Evolutionary conservation across 345 rosid genomes (phyloP).

Genomic region (Combretum micranthum): DNA sequence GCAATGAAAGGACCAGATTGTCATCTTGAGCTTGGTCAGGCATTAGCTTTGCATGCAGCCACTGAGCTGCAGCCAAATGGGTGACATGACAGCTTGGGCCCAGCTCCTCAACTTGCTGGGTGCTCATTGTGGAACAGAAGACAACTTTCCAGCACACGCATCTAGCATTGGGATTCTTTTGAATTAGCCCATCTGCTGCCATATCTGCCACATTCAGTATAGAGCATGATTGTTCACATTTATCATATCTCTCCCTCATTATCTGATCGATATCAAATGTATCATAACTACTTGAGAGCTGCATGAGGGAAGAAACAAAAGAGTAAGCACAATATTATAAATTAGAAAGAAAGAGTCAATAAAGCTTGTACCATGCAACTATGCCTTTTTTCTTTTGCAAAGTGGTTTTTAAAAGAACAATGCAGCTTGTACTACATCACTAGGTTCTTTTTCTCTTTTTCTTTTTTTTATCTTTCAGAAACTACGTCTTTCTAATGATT

Average conservation of each 20-base stretch:
- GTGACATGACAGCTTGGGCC: constrained; percentile 17
- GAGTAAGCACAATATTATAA: neutral
- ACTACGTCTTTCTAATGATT: too few relatives aligned
- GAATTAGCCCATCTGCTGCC: constrained; percentile 33
- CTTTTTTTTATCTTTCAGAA: too few relatives aligned
- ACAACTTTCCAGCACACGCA: constrained; percentile 83
- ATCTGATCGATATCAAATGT: constrained; percentile 66
- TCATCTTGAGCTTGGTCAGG: constrained; percentile 32
- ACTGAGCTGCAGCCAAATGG: constrained; percentile 37
- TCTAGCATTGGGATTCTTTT: constrained; percentile 54
- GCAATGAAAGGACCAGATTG: constrained; percentile 39
- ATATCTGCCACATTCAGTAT: constrained; percentile 80
- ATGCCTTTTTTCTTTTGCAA: too few relatives aligned
- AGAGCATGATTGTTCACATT: constrained; percentile 67
- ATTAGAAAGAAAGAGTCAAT: neutral
- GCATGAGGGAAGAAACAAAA: constrained; percentile 16
- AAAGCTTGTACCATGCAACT: too few relatives aligned
- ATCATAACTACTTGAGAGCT: constrained; percentile 35
- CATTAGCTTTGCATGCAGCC: constrained; percentile 78
- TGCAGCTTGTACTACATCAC: too few relatives aligned
- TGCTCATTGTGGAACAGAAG: constrained; percentile 39
- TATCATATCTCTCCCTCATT: constrained; percentile 56
- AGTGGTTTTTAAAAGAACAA: too few relatives aligned
- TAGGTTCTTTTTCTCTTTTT: too few relatives aligned
- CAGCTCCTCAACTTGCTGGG: constrained; percentile 21